These are phyloP conservation scores for Penicillium griseofulvum DNA, from an alignment of 2,329 filamentous ascomycete genomes.

Conservation along the genomic window DNA sequence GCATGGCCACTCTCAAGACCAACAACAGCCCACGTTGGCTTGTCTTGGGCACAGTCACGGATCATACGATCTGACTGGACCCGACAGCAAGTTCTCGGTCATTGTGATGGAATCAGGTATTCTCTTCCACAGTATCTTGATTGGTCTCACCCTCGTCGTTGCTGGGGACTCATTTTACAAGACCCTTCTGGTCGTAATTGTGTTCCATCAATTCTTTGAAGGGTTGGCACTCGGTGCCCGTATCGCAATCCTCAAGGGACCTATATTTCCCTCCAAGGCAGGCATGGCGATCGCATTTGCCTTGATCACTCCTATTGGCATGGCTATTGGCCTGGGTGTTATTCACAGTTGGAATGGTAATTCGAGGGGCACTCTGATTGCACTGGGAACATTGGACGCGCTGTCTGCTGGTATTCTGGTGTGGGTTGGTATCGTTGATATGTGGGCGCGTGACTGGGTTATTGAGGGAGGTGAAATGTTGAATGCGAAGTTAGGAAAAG, in stretches of 20 bases:
- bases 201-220: constrained; percentile 78
- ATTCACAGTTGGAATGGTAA: constrained; percentile 71
- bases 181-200: constrained; percentile 60
- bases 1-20: background rate
- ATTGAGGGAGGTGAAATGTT: constrained; percentile 57
- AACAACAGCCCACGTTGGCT: constrained; percentile 16
- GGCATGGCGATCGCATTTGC: constrained; percentile 64
- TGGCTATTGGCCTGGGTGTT: constrained; percentile 76
- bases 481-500: constrained; percentile 50
- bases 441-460: constrained; percentile 76
- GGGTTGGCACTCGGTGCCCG: constrained; percentile 70
- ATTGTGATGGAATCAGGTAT: constrained; percentile 70
- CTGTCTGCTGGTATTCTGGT: constrained; percentile 71
- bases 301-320: constrained; percentile 71
- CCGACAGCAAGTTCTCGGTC: constrained; percentile 58
- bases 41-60: constrained; percentile 37
- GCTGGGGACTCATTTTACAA: constrained; percentile 52
- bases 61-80: constrained; percentile 27
- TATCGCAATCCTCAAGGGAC: constrained; percentile 58
- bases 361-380: constrained; percentile 64
- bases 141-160: constrained; percentile 48
- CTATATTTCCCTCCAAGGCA: constrained; percentile 46
- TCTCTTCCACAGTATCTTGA: constrained; percentile 67
- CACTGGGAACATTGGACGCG: constrained; percentile 71
- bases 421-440: constrained; percentile 79